Evolutionary conservation across 2,329 filamentous ascomycete species (phyloP), one percentile per base, ranked within the genome.

Genomic region (Triangularia setosa): DNA sequence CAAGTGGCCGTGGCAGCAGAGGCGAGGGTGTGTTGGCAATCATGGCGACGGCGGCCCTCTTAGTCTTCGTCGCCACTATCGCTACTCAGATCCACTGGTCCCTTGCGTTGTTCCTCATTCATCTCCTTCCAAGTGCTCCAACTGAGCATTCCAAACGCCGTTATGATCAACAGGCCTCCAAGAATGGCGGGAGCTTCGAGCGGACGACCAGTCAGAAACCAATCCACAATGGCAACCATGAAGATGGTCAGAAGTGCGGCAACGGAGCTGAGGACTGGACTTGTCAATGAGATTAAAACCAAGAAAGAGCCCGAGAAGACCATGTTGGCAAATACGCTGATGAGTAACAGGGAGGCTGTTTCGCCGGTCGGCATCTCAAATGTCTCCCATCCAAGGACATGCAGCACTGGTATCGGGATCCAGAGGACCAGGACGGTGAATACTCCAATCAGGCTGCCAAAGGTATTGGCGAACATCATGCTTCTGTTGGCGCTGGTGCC

Each of bases 161-260:
- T 83, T 64, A 97, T 90, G 72, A 99, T 99, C 71, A 98, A 81
- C 27, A 90, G 73, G 0, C 95, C 94, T n/a, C 95, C 95, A 0
- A 87, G 73, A 12, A 98, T 82, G 3, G 94, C 91, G 0, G 93
- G 90, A 3, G 83, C 79, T 60, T 88, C 90, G 21, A 97, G 81
- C 0, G 90, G 86, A 70, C 90, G 83, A 58, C 94, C 92, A 0
- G 92, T 96, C 53, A 93, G 81, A 63, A 93, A 75, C 87, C 95
- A 96, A 77, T 99, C 95, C 62, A 91, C 91, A 28, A 98, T 81
- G 0, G 94, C 95, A 6, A 99, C 95, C 66, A 98, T 87, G 82
- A 99, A 98, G 69, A 99, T 99, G 23, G 95, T 99, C 56, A 99
- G 82, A 28, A 99, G 85, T 2, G 94, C 92, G 0, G 95, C 95